These are phyloP conservation scores for Pseudohalonectria lignicola DNA, from an alignment of 2,329 filamentous ascomycete species.

Conservation along the genomic window DNA sequence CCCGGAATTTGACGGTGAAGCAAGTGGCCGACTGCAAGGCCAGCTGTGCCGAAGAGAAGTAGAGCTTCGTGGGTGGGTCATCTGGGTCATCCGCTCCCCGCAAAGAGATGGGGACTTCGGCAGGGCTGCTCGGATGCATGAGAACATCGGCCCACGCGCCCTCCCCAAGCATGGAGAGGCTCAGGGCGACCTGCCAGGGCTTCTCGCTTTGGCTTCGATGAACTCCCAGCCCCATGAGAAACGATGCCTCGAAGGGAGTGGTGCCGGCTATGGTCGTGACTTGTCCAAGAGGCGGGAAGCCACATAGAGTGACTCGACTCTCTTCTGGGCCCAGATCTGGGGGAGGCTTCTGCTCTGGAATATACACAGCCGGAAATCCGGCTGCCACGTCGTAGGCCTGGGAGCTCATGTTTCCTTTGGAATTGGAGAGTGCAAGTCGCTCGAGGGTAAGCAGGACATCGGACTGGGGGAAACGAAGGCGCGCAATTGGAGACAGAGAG, in stretches of 20 bases:
- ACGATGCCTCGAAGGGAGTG: conserved; percentile 32
- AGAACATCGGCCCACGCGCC: conserved; percentile 45
- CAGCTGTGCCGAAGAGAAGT: conserved; percentile 45
- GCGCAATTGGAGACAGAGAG: too few relatives aligned
- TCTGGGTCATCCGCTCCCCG: conserved; percentile 27
- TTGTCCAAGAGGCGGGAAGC: conserved; percentile 65
- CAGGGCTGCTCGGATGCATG: conserved; percentile 14
- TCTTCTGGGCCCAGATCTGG: conserved; percentile 6
- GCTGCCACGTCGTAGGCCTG: conserved; percentile 22
- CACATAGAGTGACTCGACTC: conserved; percentile 24
- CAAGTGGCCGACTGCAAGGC: conserved; percentile 34
- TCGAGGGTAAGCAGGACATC: too few relatives aligned
- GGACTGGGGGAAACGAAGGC: too few relatives aligned
- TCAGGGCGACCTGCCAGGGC: conserved; percentile 63
- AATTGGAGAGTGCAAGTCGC: too few relatives aligned
- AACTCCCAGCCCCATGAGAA: conserved; percentile 63
- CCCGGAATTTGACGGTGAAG: conserved; percentile 65
- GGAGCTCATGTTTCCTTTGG: conserved; percentile 9
- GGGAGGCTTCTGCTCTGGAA: conserved; percentile 24
- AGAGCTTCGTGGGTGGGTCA: conserved; percentile 19
- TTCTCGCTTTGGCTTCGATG: conserved; percentile 40
- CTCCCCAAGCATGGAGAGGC: conserved; percentile 39
- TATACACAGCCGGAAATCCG: conserved; percentile 20
- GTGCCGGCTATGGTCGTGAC: conserved; percentile 53
- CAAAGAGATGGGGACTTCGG: conserved; percentile 36